Conservation (phyloP, 805 yeast species). For the Candida multigemmis region DNA sequence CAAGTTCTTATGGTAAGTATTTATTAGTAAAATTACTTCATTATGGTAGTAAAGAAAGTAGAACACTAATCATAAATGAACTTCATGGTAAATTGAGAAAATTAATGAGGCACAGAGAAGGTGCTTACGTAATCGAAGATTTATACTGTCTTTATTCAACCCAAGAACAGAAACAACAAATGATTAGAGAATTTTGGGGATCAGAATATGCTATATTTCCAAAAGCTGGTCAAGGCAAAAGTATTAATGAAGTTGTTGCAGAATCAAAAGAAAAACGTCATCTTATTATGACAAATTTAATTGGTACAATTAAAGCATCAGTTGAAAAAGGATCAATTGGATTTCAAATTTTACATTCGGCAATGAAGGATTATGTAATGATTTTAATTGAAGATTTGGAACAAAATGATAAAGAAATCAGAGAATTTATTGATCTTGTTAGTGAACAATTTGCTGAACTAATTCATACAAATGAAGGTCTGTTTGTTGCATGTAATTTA, state of each 20-base stretch:
- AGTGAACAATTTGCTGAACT: slow-evolving; percentile 88
- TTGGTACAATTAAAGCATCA: slow-evolving; percentile 79
- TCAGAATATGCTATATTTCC: slow-evolving; percentile 87
- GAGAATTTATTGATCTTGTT: slow-evolving; percentile 75
- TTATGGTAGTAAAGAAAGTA: slow-evolving; percentile 79
- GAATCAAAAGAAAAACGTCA: slow-evolving; percentile 73
- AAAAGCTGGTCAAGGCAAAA: slow-evolving; percentile 57
- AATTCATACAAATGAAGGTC: slow-evolving; percentile 92
- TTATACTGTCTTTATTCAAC: slow-evolving; percentile 77
- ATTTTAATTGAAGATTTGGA: slow-evolving; percentile 51
- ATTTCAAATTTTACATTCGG: slow-evolving; percentile 91
- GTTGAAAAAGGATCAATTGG: slow-evolving; percentile 95
- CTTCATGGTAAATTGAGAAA: slow-evolving; percentile 86
- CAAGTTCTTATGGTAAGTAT: slow-evolving; percentile 91
- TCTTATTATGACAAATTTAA: slow-evolving; percentile 64
- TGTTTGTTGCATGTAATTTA: slow-evolving; percentile 79
- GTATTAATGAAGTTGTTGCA: slow-evolving; percentile 54
- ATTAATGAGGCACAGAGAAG: slow-evolving; percentile 94
- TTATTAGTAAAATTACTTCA: slow-evolving; percentile 80
- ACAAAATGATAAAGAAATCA: slow-evolving; percentile 44
- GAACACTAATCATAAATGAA: slow-evolving; percentile 70
- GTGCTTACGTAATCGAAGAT: slow-evolving; percentile 96
- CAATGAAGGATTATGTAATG: slow-evolving; percentile 80
- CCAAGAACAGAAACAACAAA: slow-evolving; percentile 76
- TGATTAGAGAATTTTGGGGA: slow-evolving; percentile 96